Percentiles rank a stretch among this genome's conserved stretches.
Evolutionary conservation across 345 rosid genomes (phyloP).

Genomic region (Brassica incana): DNA sequence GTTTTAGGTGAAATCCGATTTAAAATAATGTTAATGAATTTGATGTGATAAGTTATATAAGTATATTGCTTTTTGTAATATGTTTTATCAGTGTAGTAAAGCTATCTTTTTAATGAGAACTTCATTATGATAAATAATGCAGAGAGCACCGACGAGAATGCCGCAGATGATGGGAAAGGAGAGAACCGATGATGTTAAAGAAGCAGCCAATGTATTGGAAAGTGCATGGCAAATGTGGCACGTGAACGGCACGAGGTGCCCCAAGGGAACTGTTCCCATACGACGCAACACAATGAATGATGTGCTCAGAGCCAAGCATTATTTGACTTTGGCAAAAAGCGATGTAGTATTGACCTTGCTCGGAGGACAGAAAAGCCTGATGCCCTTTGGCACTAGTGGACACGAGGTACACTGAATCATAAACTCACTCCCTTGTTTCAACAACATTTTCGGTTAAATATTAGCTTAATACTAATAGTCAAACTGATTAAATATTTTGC

Average conservation of each 20-base stretch:
- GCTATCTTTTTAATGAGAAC: not conserved
- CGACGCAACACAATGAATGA: conserved; percentile 76
- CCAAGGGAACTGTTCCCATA: conserved; percentile 83
- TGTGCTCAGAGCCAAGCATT: conserved; percentile 84
- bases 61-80: not conserved
- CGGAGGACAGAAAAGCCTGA: conserved; percentile 68
- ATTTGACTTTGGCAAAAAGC: conserved; percentile 79
- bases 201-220: conserved; percentile 25
- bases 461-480: not conserved
- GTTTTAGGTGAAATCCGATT: not conserved
- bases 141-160: conserved; percentile 32
- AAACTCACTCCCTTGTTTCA: not conserved
- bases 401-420: conserved; percentile 58
- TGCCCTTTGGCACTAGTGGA: conserved; percentile 66
- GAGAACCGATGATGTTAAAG: conserved; percentile 29
- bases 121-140: not conserved
- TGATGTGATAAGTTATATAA: not conserved
- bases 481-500: not conserved
- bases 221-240: conserved; percentile 92
- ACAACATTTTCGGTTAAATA: not conserved
- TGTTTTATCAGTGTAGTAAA: not conserved
- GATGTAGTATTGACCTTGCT: conserved; percentile 16
- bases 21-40: not conserved
- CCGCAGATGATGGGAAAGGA: conserved; percentile 48
- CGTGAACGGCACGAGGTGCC: conserved; percentile 77